Base-by-base conservation (phyloP, 2,329 filamentous ascomycete species). In the Fusarium sp. region DNA sequence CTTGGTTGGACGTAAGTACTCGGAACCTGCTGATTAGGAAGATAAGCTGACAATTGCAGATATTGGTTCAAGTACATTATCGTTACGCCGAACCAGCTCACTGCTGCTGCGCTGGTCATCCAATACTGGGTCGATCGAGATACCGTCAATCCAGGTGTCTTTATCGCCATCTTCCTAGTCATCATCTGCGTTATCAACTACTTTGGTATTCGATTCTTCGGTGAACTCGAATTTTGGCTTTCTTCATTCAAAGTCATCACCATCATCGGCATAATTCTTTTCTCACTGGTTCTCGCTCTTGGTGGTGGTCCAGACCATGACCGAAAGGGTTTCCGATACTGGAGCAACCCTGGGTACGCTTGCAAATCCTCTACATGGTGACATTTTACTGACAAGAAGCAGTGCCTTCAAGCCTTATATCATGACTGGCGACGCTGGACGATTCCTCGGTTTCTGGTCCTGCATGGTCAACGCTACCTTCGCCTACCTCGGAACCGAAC, bases 31-130 rank as follows among this genome's bases (percentile, higher is more conserved):
- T 37, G 31, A 45, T 28, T 18, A 23, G 25, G 48, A 25, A 28
- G 21, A 25, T 11, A 28, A 25, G 13, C 70, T 76, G 45, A 76
- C 50, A 10, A 9, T 23, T 18, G 30, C 8, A 85, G 84, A 43
- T 86, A 86, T 71, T 92, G 88, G 86, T 86, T 90, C 81, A 86
- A 94, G 88, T 96, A 96, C 78, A 92, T 96, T 77, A 94, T 97
- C 74, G 87, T 92, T 51, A 94, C 92, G 2, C 93, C 93, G 2
- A 96, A 96, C 76, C 93, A 97, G 77, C 83, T 97, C 41, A 96
- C 93, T 1, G 93, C 93, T 28, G 88, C 87, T n/a, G 88, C 92
- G 7, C 80, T 97, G 39, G 91, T 95, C 60, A 91, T 97, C 61
- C 88, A 91, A 71, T 94, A 89, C 74, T 97, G 93, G 93, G 81